Evolutionary conservation across 306 rosid species (phyloP), one percentile per base, ranked within the genome.

Genomic region (Glycine soja): DNA sequence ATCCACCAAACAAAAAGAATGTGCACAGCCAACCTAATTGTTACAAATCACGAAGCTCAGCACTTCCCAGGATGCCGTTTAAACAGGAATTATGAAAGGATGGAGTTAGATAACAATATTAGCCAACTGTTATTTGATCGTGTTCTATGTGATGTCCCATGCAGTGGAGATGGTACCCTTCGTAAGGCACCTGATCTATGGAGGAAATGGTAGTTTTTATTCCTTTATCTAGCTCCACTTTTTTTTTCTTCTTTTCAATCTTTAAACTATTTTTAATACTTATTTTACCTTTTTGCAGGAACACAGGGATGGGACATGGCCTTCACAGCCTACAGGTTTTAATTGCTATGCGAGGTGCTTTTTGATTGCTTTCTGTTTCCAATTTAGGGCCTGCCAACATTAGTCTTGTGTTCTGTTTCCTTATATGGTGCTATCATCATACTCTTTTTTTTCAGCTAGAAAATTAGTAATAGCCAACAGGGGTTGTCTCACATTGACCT

Each of bases 101-200:
- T 73, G 68, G 86, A 88, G 75, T 67, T 57, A 57, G 90, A 88
- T 69, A 75, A 76, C 57, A 65, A 42, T 7, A 68, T 89, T 58
- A 66, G 77, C 68, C 97, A 93, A 84, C 95, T 96, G 70, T 57
- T 85, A 74, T 96, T 96, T 83, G 98, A 96, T 72, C 97, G 99
- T 48, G 97, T 96, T 72, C 84, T 96, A 72, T 96, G 99, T 77
- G 99, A 96, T 85, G 99, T 96, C 72, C 99, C 99, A 1, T 96
- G 99, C 74, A 96, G 99, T 77, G 99, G 99, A 69, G 99, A 96
- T 76, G 99, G 99, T 72, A 96, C 99, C 15, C 99, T 96, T 85
- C 98, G 99, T 50, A 96, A 96, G 92, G 99, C 99, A 86, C 99
- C 99, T 68, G 99, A 96, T 86, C 86, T 96, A 57, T 96, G 99